Evolutionary conservation across 2,329 filamentous ascomycete genomes (phyloP).

Genomic region (Botrytis fragariae): DNA sequence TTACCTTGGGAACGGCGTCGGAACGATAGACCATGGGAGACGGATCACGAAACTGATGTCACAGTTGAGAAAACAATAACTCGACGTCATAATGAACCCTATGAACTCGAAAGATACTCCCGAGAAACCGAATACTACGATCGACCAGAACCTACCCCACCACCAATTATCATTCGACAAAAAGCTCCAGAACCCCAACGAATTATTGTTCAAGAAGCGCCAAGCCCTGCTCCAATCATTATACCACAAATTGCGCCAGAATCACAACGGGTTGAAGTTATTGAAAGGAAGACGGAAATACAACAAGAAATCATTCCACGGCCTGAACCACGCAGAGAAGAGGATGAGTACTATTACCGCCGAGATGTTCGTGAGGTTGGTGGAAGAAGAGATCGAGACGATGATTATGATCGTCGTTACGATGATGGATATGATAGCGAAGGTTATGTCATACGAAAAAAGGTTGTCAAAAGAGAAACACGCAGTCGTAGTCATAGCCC

Average conservation of each 20-base stretch:
- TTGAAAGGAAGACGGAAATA: slow-evolving; percentile 31
- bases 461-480: slow-evolving; percentile 45
- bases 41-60: slow-evolving; percentile 27
- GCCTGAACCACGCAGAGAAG: slow-evolving; percentile 33
- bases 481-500: slow-evolving; percentile 49
- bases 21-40: slow-evolving; percentile 31
- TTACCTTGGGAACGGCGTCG: slow-evolving; percentile 38
- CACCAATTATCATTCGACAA: slow-evolving; percentile 57
- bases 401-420: slow-evolving; percentile 42
- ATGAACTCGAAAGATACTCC: slow-evolving; percentile 57
- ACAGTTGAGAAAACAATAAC: slow-evolving; percentile 27
- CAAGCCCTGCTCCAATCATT: slow-evolving; percentile 51
- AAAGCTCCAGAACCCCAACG: slow-evolving; percentile 55
- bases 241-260: slow-evolving; percentile 33
- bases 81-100: slow-evolving; percentile 36
- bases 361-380: slow-evolving; percentile 37
- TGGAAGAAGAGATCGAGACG: slow-evolving; percentile 29
- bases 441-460: slow-evolving; percentile 44
- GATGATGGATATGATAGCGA: slow-evolving; percentile 47
- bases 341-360: slow-evolving; percentile 41
- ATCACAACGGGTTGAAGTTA: slow-evolving; percentile 31
- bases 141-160: slow-evolving; percentile 48
- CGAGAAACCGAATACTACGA: slow-evolving; percentile 63
- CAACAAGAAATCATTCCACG: slow-evolving; percentile 27
- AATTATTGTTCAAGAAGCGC: slow-evolving; percentile 59